Base-by-base conservation (phyloP, 1,284 basidiomycete genomes). In the Hymenochaete sp. region DNA sequence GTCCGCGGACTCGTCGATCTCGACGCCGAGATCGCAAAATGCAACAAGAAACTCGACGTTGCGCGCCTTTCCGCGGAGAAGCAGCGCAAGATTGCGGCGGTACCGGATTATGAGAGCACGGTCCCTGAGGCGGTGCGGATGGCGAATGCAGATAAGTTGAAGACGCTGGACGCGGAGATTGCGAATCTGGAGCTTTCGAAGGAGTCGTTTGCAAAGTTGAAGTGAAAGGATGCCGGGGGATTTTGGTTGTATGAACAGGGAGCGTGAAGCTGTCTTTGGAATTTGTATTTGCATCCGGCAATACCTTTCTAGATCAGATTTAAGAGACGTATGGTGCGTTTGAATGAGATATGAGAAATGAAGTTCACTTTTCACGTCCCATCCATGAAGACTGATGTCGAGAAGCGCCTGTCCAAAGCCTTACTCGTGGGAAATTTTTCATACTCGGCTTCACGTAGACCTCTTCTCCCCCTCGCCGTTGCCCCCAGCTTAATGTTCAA, bases 1-100 rank as follows among this genome's bases (percentile, higher is more conserved):
- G 91, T 97, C 42, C 73, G 82, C 62, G 90, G 92, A 31, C 75
- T 87, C 29, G 79, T 95, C 27, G 83, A 95, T 61, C 69, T 93
- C 8, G 79, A 87, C 43, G 76, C 74, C 8, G 92, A 96, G 64
- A 84, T 95, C 39, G 67, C 73, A 36, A 95, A 93, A 62, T 81
- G 82, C 52, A 79, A 89, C 58, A 95, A 93, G 75, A 93, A 91
- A 65, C 72, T 86, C 1, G 75, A 80, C 26, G 65, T 93, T 4
- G 79, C 78, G 4, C 67, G 72, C 44, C 56, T 85, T 48, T 82
- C 78, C 55, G 67, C 85, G 33, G 77, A 82, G 31, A 96, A 93
- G 70, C 65, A 93, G 26, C 56, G 69, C 52, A 91, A 90, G 64
- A 61, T 80, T n/a, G 77, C 83, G 52, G 66, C 74, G 4, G 80